A percentile compares a stretch with the other conserved stretches of the same genome.
Conservation (phyloP, 1,284 basidiomycete species). For the Gymnopus androsaceus region DNA sequence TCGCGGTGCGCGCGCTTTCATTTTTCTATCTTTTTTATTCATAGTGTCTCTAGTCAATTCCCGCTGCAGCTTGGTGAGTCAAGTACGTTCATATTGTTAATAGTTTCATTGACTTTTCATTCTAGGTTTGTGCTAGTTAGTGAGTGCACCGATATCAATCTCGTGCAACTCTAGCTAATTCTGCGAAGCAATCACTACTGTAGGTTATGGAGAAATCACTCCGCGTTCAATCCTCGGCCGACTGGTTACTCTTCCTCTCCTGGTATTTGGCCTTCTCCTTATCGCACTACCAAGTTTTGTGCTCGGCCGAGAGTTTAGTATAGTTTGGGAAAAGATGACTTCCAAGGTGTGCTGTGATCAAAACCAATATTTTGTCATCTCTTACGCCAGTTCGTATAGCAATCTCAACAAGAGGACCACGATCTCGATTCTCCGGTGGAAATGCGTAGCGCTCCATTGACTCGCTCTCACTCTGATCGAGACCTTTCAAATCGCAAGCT, state of each 20-base stretch:
- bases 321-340: slow-evolving; percentile 83
- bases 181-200: slow-evolving; percentile 72
- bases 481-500: slow-evolving; percentile 58
- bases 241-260: slow-evolving; percentile 79
- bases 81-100: not conserved
- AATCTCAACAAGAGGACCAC: slow-evolving; percentile 19
- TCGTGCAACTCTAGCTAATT: not conserved
- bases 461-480: slow-evolving; percentile 15
- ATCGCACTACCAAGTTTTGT: slow-evolving; percentile 90
- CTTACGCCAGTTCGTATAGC: not conserved
- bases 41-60: slow-evolving; percentile 11
- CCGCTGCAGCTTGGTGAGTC: slow-evolving; percentile 41
- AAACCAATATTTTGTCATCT: not conserved
- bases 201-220: slow-evolving; percentile 87
- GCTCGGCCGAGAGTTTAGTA: slow-evolving; percentile 84
- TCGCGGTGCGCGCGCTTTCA: slow-evolving; percentile 28
- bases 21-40: not conserved
- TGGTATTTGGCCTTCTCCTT: slow-evolving; percentile 82
- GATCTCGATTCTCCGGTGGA: slow-evolving; percentile 22
- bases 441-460: slow-evolving; percentile 18
- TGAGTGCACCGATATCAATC: slow-evolving; percentile 38
- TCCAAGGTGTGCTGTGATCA: not conserved
- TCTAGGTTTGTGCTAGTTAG: slow-evolving; percentile 45
- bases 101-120: not conserved
- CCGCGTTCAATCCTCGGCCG: slow-evolving; percentile 82